Evolutionary conservation across 257 asterid species (phyloP).

Genomic region (Petunia axillaris): DNA sequence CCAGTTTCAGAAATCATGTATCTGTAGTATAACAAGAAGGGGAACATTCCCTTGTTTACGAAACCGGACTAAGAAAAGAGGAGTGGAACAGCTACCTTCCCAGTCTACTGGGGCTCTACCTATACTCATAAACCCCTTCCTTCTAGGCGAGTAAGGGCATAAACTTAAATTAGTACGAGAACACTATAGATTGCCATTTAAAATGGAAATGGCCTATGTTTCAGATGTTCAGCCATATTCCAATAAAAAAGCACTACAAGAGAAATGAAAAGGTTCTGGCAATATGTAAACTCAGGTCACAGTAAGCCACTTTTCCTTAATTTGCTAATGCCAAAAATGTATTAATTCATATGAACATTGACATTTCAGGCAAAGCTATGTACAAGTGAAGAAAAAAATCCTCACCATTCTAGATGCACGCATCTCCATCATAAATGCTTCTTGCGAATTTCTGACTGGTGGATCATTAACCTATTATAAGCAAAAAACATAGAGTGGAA

Average conservation of each 20-base stretch:
- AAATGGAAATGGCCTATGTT: not conserved
- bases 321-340: not conserved
- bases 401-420: conserved; percentile 89
- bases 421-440: conserved; percentile 96
- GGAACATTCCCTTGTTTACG: not conserved
- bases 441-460: conserved; percentile 82
- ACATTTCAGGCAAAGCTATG: not conserved
- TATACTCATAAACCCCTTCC: no score
- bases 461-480: conserved; percentile 52
- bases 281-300: not conserved
- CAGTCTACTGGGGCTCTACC: no score
- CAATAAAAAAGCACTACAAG: not conserved
- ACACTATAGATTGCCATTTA: not conserved
- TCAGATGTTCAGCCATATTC: not conserved
- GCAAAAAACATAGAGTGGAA: not conserved
- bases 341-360: not conserved
- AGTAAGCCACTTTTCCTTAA: not conserved
- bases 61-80: no score
- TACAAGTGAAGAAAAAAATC: not conserved
- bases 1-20: not conserved
- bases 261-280: not conserved
- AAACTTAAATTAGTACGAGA: not conserved
- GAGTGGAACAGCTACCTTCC: no score
- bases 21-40: not conserved
- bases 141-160: no score